Evolutionary conservation across 176 grass and related monocot species (phyloP).

Genomic region (Avena sativa): DNA sequence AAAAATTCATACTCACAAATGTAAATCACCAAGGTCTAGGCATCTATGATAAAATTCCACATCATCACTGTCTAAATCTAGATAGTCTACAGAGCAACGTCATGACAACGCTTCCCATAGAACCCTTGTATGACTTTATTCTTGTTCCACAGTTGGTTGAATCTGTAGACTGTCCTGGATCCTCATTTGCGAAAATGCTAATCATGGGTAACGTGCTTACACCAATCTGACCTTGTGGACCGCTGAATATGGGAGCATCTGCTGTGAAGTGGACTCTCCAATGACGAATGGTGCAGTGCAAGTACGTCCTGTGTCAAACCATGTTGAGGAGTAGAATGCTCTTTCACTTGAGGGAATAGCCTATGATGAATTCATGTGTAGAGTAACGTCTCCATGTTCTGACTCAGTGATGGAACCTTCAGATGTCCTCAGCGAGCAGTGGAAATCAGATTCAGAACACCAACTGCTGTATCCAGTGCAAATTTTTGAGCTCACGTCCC

Average conservation of each 20-base stretch:
- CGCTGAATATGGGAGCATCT: constrained; percentile 48
- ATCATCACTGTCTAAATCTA: constrained; percentile 58
- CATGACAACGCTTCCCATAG: constrained; percentile 83
- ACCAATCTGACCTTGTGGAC: constrained; percentile 48
- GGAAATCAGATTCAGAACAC: constrained; percentile 36
- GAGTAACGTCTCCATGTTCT: constrained; percentile 41
- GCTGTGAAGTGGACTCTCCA: constrained; percentile 43
- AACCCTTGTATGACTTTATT: background rate
- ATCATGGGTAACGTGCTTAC: constrained; percentile 66
- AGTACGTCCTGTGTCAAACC: no score
- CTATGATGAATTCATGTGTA: constrained; percentile 36
- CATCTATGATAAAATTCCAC: constrained; percentile 65
- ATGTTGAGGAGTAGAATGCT: constrained; percentile 39
- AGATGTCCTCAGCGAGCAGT: constrained; percentile 38
- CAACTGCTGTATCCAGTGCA: constrained; percentile 34
- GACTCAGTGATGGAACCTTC: constrained; percentile 36
- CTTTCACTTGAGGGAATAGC: constrained; percentile 54
- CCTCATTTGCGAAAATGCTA: constrained; percentile 39
- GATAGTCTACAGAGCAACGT: constrained; percentile 56
- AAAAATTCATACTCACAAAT: constrained; percentile 61
- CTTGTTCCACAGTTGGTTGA: constrained; percentile 12
- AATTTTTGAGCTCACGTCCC: constrained; percentile 25
- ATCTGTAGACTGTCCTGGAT: constrained; percentile 27
- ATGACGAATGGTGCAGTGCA: background rate
- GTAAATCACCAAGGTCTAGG: constrained; percentile 64